phyloP scores from a whole-genome alignment of 495 filamentous ascomycete species.

The Podospora sp. region DNA sequence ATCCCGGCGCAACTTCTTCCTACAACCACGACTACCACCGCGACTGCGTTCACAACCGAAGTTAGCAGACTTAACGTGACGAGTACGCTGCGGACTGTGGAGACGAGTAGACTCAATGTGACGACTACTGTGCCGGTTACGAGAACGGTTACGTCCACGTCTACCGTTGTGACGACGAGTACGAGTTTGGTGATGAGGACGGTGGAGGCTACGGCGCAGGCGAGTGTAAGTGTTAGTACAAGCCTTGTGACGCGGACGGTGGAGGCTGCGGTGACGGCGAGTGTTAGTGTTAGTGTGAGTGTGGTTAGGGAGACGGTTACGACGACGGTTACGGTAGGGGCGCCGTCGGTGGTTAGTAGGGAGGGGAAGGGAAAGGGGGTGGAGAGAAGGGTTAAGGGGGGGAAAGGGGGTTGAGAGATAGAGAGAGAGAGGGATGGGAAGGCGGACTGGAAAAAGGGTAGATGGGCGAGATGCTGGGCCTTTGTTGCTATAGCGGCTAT shows the following conservation, averaged over 20 bases:
- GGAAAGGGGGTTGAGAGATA: too few species aligned
- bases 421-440: too few species aligned
- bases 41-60: background rate
- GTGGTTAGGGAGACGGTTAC: background rate
- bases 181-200: conserved; percentile 6
- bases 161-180: background rate
- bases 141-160: background rate
- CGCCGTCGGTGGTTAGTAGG: background rate
- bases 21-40: background rate
- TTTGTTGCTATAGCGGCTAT: too few species aligned
- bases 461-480: background rate
- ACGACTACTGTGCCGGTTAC: conserved; percentile 5
- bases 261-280: background rate
- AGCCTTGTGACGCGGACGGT: background rate
- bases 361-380: background rate
- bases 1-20: background rate
- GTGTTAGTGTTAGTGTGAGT: background rate
- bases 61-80: background rate
- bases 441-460: background rate
- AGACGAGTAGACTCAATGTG: background rate
- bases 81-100: background rate
- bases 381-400: too few species aligned
- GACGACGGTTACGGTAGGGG: background rate
- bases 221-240: background rate
- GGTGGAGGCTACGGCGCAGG: background rate